Evolutionary conservation across 805 yeast species (phyloP).

Genomic region (Pichia cephalocereana): DNA sequence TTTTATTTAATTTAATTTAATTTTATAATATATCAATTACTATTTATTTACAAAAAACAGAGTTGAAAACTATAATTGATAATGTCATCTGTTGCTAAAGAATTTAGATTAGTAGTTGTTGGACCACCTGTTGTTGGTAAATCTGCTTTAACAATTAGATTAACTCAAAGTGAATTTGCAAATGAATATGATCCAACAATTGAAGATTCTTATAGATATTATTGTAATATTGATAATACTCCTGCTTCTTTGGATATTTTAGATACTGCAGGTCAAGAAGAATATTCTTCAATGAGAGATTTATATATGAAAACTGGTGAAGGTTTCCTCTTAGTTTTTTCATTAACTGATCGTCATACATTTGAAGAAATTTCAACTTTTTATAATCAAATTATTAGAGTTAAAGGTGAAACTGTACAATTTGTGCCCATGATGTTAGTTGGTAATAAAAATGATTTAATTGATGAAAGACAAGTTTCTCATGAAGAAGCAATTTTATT

Average conservation of each 20-base stretch:
- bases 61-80: too few relatives aligned
- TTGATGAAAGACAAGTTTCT: slow-evolving; percentile 54
- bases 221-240: slow-evolving; percentile 73
- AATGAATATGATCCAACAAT: slow-evolving; percentile 98
- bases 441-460: slow-evolving; percentile 68
- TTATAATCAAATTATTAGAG: slow-evolving; percentile 38
- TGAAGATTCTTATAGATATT: slow-evolving; percentile 86
- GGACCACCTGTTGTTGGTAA: slow-evolving; percentile 99
- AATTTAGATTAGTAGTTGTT: slow-evolving; percentile 88
- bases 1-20: too few relatives aligned
- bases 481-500: slow-evolving; percentile 49
- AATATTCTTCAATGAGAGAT: slow-evolving; percentile 87
- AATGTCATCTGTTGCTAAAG: slow-evolving; percentile 29
- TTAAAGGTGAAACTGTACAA: slow-evolving; percentile 40
- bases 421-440: slow-evolving; percentile 69
- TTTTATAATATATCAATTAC: too few relatives aligned
- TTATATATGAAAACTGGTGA: slow-evolving; percentile 96
- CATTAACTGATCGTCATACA: slow-evolving; percentile 76
- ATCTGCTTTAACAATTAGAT: slow-evolving; percentile 89
- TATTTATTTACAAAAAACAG: too few relatives aligned
- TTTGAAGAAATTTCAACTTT: slow-evolving; percentile 79
- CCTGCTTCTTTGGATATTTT: slow-evolving; percentile 75
- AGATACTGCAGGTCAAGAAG: slow-evolving; percentile 98
- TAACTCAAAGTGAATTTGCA: slow-evolving; percentile 90
- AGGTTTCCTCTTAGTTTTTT: slow-evolving; percentile 83